Conservation (phyloP, 257 asterid genomes). For the Rubia yunnanensis region DNA sequence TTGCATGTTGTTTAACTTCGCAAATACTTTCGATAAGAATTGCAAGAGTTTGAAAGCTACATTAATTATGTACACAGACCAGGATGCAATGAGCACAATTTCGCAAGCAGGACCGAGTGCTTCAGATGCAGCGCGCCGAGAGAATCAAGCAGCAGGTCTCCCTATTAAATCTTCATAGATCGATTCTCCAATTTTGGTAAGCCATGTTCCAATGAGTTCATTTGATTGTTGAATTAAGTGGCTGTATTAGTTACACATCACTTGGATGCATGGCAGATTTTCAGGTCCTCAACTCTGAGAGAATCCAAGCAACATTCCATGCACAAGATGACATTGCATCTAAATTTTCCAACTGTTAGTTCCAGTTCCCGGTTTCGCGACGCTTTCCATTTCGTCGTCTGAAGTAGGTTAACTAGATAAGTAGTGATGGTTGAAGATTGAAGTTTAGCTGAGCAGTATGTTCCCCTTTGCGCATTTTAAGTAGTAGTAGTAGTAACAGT, state of each 20-base stretch:
- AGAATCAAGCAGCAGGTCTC: conserved; percentile 56
- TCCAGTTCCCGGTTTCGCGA: conserved; percentile 12
- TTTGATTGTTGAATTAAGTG: neutral
- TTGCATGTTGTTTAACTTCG: no score
- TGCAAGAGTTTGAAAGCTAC: no score
- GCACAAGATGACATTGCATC: conserved; percentile 10
- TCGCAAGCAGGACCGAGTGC: conserved; percentile 93
- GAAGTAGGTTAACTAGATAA: conserved; percentile 19
- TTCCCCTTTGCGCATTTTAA: conserved; percentile 24
- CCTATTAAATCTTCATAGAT: conserved; percentile 35
- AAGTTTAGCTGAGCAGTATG: conserved; percentile 19
- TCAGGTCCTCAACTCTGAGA: conserved; percentile 39
- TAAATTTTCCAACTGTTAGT: conserved; percentile 19
- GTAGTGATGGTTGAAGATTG: conserved; percentile 23
- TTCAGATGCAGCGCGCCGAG: conserved; percentile 97
- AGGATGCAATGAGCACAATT: conserved; percentile 96
- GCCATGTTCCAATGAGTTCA: neutral
- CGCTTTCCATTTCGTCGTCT: neutral
- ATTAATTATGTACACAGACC: conserved; percentile 45
- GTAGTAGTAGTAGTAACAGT: conserved; percentile 4
- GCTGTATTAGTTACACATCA: neutral
- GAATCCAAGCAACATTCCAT: conserved; percentile 23
- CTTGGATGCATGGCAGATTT: conserved; percentile 1
- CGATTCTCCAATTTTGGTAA: conserved; percentile 55
- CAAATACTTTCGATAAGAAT: no score